These are phyloP conservation scores for Nigrograna mackinnonii DNA, from an alignment of 2,329 filamentous ascomycete species.

Conservation along the genomic window DNA sequence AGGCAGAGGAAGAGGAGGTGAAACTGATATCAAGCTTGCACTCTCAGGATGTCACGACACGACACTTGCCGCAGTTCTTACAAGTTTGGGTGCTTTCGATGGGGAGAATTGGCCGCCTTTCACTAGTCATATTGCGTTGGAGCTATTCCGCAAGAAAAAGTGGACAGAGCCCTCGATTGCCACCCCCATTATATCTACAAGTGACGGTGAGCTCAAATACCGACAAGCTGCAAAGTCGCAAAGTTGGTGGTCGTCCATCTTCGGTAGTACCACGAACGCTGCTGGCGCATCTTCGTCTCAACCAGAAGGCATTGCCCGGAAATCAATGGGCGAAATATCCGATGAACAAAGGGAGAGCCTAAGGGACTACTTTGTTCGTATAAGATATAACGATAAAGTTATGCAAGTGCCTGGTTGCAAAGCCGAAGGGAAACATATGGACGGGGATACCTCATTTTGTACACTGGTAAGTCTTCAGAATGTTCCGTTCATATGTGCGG, in stretches of 20 bases:
- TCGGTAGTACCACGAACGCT: constrained; percentile 25
- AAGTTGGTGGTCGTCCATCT: constrained; percentile 42
- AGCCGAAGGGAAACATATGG: constrained; percentile 75
- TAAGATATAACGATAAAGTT: constrained; percentile 87
- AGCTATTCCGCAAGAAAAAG: constrained; percentile 72
- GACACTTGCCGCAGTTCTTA: constrained; percentile 78
- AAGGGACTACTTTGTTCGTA: constrained; percentile 80
- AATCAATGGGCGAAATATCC: constrained; percentile 59
- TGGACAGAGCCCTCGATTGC: background rate
- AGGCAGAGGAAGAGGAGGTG: constrained; percentile 49
- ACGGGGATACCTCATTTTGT: constrained; percentile 87
- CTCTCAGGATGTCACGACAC: constrained; percentile 92
- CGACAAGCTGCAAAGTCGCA: constrained; percentile 23
- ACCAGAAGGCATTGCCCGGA: constrained; percentile 61
- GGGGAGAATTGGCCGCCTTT: constrained; percentile 84
- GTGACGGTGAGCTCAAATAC: background rate
- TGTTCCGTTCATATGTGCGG: background rate
- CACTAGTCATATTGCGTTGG: constrained; percentile 87
- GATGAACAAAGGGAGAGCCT: constrained; percentile 62
- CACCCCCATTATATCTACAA: background rate
- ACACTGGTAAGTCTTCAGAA: constrained; percentile 66
- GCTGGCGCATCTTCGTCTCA: constrained; percentile 5
- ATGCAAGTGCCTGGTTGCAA: constrained; percentile 83
- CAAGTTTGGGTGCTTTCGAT: constrained; percentile 79
- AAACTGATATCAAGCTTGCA: constrained; percentile 68